These are phyloP conservation scores for Eucalyptus marginata DNA, from an alignment of 345 rosid species.

Conservation along the genomic window DNA sequence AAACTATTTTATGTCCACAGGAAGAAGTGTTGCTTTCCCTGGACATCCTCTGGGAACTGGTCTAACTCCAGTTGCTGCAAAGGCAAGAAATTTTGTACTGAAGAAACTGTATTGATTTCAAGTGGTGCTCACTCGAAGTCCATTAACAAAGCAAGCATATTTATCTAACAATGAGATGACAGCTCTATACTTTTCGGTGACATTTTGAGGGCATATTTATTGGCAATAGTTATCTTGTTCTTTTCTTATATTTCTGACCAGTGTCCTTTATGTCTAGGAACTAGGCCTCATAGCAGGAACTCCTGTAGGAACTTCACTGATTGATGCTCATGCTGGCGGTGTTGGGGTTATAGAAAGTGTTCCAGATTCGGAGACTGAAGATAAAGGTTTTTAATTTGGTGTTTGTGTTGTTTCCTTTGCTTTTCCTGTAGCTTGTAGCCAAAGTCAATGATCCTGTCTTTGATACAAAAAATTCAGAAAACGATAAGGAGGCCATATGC, in stretches of 20 bases:
- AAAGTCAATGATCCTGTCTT: neutral
- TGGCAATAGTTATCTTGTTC: neutral
- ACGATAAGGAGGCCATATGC: slow-evolving; percentile 60
- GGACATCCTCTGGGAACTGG: slow-evolving; percentile 95
- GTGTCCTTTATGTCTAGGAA: slow-evolving; percentile 36
- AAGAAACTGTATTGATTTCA: slow-evolving; percentile 11
- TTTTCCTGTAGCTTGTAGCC: neutral
- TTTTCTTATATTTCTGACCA: neutral
- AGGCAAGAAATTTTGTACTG: slow-evolving; percentile 48
- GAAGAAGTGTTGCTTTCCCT: slow-evolving; percentile 96
- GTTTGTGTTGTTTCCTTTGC: neutral
- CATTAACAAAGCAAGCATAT: neutral
- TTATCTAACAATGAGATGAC: neutral
- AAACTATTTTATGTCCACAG: slow-evolving; percentile 17
- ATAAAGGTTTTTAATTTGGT: slow-evolving; percentile 34
- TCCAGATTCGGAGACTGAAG: slow-evolving; percentile 25
- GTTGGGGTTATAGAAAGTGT: slow-evolving; percentile 88
- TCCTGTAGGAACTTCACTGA: slow-evolving; percentile 84
- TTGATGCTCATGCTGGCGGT: slow-evolving; percentile 99
- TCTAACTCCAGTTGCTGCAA: slow-evolving; percentile 79
- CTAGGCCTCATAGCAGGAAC: slow-evolving; percentile 70
- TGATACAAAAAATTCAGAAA: slow-evolving; percentile 6
- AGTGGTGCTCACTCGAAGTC: slow-evolving; percentile 30
- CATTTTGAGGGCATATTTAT: neutral
- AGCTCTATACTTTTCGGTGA: neutral